Conservation (phyloP, 2,329 filamentous ascomycete species). For the Verticillium tricorpus region DNA sequence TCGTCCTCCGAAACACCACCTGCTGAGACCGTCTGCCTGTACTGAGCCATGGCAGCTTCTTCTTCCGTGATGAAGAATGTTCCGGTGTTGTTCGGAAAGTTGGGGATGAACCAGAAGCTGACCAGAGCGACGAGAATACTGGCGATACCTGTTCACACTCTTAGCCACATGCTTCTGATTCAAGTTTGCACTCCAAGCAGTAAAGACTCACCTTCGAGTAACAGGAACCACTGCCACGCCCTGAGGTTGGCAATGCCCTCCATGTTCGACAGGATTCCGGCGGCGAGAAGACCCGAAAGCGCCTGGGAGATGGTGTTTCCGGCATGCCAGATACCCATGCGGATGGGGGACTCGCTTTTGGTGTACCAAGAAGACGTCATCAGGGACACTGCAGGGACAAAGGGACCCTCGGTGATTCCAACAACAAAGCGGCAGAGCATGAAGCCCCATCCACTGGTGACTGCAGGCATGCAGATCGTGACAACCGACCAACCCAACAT, state of each 20-base stretch:
- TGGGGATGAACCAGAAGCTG: constrained; percentile 30
- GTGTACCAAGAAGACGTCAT: constrained; percentile 44
- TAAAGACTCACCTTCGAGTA: constrained; percentile 24
- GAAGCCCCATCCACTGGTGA: constrained; percentile 23
- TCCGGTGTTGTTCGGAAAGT: constrained; percentile 28
- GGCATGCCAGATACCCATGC: constrained; percentile 41
- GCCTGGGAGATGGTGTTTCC: constrained; percentile 40
- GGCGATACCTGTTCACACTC: constrained; percentile 15
- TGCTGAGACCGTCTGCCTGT: constrained; percentile 27
- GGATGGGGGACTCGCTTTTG: constrained; percentile 34
- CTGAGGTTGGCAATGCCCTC: constrained; percentile 25
- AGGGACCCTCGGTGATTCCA: constrained; percentile 27
- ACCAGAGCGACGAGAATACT: constrained; percentile 25
- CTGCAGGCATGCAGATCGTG: constrained; percentile 37
- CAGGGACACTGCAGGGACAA: constrained; percentile 42
- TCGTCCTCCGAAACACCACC: constrained; percentile 31
- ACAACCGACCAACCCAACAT: constrained; percentile 38
- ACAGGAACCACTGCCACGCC: constrained; percentile 38
- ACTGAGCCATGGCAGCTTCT: constrained; percentile 31
- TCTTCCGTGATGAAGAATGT: constrained; percentile 28
- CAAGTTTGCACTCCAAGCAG: not conserved
- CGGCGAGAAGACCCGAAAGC: constrained; percentile 37
- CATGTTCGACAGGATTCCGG: constrained; percentile 39
- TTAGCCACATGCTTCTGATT: not conserved
- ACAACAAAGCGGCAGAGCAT: constrained; percentile 26